Evolutionary conservation across 2,329 filamentous ascomycete species (phyloP).

Genomic region (Diaporthe sp.): DNA sequence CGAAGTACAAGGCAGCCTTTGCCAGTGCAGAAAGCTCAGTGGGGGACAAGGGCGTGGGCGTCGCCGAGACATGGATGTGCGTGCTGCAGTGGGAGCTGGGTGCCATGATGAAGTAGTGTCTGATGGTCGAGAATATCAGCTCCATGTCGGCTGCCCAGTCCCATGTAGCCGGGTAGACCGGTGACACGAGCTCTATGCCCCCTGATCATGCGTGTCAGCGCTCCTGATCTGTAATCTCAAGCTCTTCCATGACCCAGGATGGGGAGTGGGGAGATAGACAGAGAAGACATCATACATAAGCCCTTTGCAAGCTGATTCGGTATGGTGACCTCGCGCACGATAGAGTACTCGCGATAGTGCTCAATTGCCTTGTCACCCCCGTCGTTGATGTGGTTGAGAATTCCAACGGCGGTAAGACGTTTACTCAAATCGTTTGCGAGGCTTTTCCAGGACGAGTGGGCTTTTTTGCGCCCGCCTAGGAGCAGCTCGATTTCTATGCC

Average conservation of each 20-base stretch:
- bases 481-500: slow-evolving; percentile 53
- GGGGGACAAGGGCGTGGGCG: slow-evolving; percentile 37
- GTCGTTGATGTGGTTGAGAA: slow-evolving; percentile 48
- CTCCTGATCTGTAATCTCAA: not conserved
- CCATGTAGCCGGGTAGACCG: slow-evolving; percentile 43
- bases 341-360: slow-evolving; percentile 50
- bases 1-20: slow-evolving; percentile 48
- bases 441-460: slow-evolving; percentile 45
- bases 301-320: slow-evolving; percentile 45
- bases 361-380: slow-evolving; percentile 41
- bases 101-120: slow-evolving; percentile 40
- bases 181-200: slow-evolving; percentile 50
- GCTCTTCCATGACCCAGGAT: not conserved
- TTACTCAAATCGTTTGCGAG: slow-evolving; percentile 49
- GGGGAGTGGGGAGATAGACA: too few relatives aligned
- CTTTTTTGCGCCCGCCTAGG: slow-evolving; percentile 45
- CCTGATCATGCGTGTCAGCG: slow-evolving; percentile 34
- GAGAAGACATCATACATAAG: slow-evolving; percentile 41
- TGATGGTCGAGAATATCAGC: slow-evolving; percentile 45
- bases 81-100: slow-evolving; percentile 47
- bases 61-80: slow-evolving; percentile 49
- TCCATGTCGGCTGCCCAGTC: slow-evolving; percentile 45
- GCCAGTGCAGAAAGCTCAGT: slow-evolving; percentile 43
- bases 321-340: slow-evolving; percentile 50
- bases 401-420: slow-evolving; percentile 44